Base-by-base conservation (phyloP, 805 yeast genomes). In the Kuraishia floccosa region DNA sequence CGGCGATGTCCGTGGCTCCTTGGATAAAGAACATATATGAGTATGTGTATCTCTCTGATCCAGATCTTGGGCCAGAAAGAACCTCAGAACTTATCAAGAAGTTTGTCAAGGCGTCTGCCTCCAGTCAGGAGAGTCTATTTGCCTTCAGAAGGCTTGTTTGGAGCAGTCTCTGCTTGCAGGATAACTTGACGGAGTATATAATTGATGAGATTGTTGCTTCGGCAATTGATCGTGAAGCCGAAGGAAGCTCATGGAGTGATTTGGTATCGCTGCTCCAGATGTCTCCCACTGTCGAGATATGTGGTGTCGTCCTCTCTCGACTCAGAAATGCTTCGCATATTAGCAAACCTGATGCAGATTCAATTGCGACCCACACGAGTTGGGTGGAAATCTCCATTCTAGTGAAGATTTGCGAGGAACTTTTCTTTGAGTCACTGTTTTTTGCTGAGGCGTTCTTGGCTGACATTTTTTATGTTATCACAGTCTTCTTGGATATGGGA, bases 171-270 rank as follows among this genome's bases (percentile, higher is more conserved):
- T 72, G 79, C 15, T 44, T 66, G 2, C 86, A 81, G 33, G 75
- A 75, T 27, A 58, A 72, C 24, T 51, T 84, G 9, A 65, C 70
- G 3, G 60, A 66, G 2, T 51, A 72, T 3, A 57, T 83, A 16
- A 65, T 84, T 8, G 86, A 81, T 38, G 95, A 83, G 43, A 70
- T 81, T 15, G 70, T 83, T 5, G 69, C 76, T 2, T 77, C 76
- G 38, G 78, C 86, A 1, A 66, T 82, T 40, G 91, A 81, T 39
- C 72, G 77, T 44, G 80, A 78, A 40, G 76, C 84, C n/a, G 84
- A 78, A 40, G 80, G 77, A 4, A 67, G 71, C 24, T 75, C 67
- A 29, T 81, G 84, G 84, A 63, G 65, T 13, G 69, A 66, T 28
- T 65, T 76, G 5, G 64, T 78, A 2, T 64, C 78, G 1, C 62